phyloP scores from a whole-genome alignment of 2,329 filamentous ascomycete genomes.

The Beauveria varroae region DNA sequence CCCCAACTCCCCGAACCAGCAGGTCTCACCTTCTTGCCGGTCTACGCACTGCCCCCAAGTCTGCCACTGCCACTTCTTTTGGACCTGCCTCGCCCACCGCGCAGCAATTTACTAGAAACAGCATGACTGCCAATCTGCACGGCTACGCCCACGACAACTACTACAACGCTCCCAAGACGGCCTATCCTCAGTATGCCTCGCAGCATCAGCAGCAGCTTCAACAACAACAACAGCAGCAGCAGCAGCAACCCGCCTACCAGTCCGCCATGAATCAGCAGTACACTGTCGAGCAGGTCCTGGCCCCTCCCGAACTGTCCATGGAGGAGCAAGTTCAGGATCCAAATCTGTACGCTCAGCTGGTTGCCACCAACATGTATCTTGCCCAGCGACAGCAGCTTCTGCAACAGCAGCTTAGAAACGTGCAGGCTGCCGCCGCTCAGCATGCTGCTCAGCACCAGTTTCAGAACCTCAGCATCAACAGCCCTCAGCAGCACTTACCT shows the following conservation, averaged over 20 bases:
- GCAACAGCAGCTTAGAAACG: constrained; percentile 81
- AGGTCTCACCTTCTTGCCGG: constrained; percentile 91
- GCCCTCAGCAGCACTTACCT: constrained; percentile 31
- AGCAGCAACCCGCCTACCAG: constrained; percentile 21
- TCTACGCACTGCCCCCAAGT: constrained; percentile 88
- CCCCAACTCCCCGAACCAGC: constrained; percentile 83
- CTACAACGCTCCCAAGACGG: constrained; percentile 50
- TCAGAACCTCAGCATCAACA: constrained; percentile 64
- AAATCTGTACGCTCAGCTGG: constrained; percentile 75
- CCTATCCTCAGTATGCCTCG: constrained; percentile 40
- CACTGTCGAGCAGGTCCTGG: constrained; percentile 84
- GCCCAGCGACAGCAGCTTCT: constrained; percentile 92
- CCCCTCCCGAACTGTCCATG: constrained; percentile 73
- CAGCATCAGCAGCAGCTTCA: constrained; percentile 23
- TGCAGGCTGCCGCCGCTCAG: constrained; percentile 62
- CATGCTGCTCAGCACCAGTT: constrained; percentile 53
- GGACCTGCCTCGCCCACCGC: constrained; percentile 57
- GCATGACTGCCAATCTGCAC: constrained; percentile 37
- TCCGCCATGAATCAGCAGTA: constrained; percentile 39
- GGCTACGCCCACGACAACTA: constrained; percentile 32
- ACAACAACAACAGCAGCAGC: constrained; percentile 18
- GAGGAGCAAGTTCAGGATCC: constrained; percentile 69
- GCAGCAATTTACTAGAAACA: constrained; percentile 37
- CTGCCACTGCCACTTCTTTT: constrained; percentile 62
- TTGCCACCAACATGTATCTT: constrained; percentile 86